Evolutionary conservation across 2,329 filamentous ascomycete species (phyloP).

Genomic region (Xylariaceae sp.): DNA sequence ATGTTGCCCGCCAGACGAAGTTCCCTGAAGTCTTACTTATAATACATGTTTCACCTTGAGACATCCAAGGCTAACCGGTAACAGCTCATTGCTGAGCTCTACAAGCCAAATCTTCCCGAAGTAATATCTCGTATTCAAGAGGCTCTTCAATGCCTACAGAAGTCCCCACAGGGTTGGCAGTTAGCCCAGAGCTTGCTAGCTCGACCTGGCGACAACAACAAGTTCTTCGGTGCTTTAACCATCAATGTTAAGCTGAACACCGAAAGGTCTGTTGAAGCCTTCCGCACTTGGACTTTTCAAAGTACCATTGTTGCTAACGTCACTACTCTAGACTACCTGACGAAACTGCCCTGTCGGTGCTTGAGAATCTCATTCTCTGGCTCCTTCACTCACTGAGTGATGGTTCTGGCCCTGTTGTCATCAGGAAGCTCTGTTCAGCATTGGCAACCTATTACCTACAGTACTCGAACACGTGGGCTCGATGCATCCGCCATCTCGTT

Average conservation of each 20-base stretch:
- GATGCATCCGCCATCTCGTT: conserved; percentile 59
- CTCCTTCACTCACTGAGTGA: conserved; percentile 50
- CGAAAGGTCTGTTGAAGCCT: conserved; percentile 58
- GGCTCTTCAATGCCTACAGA: conserved; percentile 72
- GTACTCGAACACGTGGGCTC: conserved; percentile 62
- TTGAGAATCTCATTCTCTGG: conserved; percentile 58
- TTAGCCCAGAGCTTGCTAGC: conserved; percentile 71
- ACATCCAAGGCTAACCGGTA: background rate
- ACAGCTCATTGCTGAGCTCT: conserved; percentile 48
- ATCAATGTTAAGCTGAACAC: conserved; percentile 92
- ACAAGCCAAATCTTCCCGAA: conserved; percentile 46
- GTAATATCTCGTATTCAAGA: conserved; percentile 57
- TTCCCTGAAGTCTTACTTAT: background rate
- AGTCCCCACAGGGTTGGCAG: conserved; percentile 76
- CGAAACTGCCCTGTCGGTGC: conserved; percentile 53
- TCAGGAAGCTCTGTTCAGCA: conserved; percentile 71
- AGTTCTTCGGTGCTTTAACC: conserved; percentile 89
- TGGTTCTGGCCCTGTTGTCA: conserved; percentile 54
- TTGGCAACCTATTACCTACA: conserved; percentile 70
- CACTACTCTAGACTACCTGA: conserved; percentile 49
- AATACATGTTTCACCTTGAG: background rate
- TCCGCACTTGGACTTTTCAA: background rate
- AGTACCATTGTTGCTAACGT: background rate
- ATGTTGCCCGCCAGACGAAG: background rate
- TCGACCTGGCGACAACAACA: conserved; percentile 66